Evolutionary conservation across 2,329 filamentous ascomycete genomes (phyloP), one percentile per base, ranked within the genome.

Genomic region (Phaeosphaeria sp.): DNA sequence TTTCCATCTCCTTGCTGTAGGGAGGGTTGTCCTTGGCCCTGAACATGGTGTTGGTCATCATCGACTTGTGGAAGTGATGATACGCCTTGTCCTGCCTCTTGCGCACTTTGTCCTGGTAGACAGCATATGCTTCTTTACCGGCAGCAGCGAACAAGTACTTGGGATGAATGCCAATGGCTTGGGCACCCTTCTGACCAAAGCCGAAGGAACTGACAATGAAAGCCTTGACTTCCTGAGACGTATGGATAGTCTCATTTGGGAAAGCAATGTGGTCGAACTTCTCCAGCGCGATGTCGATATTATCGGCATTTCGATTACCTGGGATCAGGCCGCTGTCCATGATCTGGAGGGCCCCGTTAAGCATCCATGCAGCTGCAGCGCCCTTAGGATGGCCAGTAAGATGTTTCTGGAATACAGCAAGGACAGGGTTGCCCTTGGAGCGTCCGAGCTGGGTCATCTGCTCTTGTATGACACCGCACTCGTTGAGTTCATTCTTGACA

Each of bases 381-480:
- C 95, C 95, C 88, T 99, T 99, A 72, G 95, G 94, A 78, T 99
- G 95, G 79, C 95, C 95, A 53, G 95, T 99, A 60, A 99, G 89
- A 79, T 96, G 98, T 82, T 99, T 99, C 82, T 99, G 95, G 90
- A 97, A 99, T 77, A 99, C 93, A 83, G 93, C 95, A 64, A 98
- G 81, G 13, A 99, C 84, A 30, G 95, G 93, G 74, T 99, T 99
- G 73, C 95, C 95, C 88, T 97, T 97, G 80, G 89, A 90, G 71
- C 95, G 91, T 65, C 95, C 95, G 52, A 99, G 89, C 76, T 99
- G 95, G 69, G 89, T 89, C 79, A 99, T 88, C 81, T 99, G 96
- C 78, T 97, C 89, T 84, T 94, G 97, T 71, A 99, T 90, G 73
- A 97, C 94, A 53, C 93, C 93, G n/a, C 94, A 98, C 79, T 99